Evolutionary conservation across 495 filamentous ascomycete genomes (phyloP), one percentile per base, ranked within the genome.

Genomic region (Penicillium egyptiacum): DNA sequence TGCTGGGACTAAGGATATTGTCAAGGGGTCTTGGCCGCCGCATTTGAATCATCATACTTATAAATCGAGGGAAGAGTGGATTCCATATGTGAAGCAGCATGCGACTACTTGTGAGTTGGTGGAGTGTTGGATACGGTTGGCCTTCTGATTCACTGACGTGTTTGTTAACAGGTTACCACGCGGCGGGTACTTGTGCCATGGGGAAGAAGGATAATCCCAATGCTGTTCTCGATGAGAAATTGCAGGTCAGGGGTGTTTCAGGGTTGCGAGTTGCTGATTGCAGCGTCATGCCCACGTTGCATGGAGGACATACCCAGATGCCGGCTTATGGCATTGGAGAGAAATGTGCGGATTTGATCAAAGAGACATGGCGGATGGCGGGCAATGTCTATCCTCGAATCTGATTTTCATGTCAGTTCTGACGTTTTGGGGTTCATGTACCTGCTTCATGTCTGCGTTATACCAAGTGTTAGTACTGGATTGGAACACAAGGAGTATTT

Each of bases 261-360:
- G 72, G 79, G 0, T 64, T 86, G 47, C 70, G 83, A 0, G 80
- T 86, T 33, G 83, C 80, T 0, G 83, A 86, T 63, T 80, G 76
- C 26, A 82, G 78, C 51, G 74, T 80, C 28, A 83, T 86, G 68
- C 85, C 84, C 14, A 71, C 65, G 7, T 60, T 83, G 14, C 76
- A 79, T 40, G 78, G 79, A 9, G 80, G 82, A 14, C 83, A 85
- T 50, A 82, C 83, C 0, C 79, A 83, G 60, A 79, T 85, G 70
- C 78, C 81, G 20, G 83, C 80, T 0, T 86, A 84, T 57, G 81
- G 81, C 41, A 76, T 88, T 59, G 79, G 79, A 5, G 80, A 86
- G 67, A 79, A 81, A 55, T 84, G 80, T 40, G 81, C 80, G 0
- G 82, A 83, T 56, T 66, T 74, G n/a, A 81, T 86, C 61, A 82